Evolutionary conservation across 1,284 basidiomycete genomes (phyloP), one percentile per base, ranked within the genome.

Genomic region (Rhodofomes roseus): DNA sequence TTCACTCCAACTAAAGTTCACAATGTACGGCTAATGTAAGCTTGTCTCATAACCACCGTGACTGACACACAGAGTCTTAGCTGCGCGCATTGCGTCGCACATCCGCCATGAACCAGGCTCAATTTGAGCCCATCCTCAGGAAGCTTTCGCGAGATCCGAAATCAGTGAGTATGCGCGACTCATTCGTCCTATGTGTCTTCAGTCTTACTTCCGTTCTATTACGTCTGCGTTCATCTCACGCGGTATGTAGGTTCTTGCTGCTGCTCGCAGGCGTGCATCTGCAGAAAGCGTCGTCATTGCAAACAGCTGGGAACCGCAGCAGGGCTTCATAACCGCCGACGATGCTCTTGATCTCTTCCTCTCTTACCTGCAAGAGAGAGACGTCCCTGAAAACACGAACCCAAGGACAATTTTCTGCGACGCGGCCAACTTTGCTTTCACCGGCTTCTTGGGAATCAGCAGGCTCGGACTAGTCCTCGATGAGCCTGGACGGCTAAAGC

Each of bases 401-500:
- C 41, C 20, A 4, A 25, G 22, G 2, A 48, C 20, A 2, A 27
- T 18, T 25, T 62, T 65, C 56, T 20, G 56, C 2, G 55, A 53
- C 25, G 40, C 61, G 2, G 64, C 63, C 2, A 70, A 70, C 37
- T 63, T 68, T 29, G 76, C 75, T 0, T 74, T 74, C 53, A 60
- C 70, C n/a, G 66, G 72, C 14, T 60, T 76, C 50, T 54, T 74
- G 31, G 73, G 75, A 7, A 63, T 78, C 44, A 65, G 68, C 58
- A 74, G 78, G 63, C 54, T 73, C 18, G 68, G 68, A 27, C 63
- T 68, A 54, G 62, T 70, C 60, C 56, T 75, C n/a, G 54, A 56
- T 20, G 62, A 66, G 25, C 4, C 62, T 64, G 7, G 60, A 68
- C 55, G 64, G 66, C 20, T 60, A 59, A 23, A 11, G 14, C 57